Percentiles rank a stretch among this genome's conserved stretches.
Evolutionary conservation across 768 basidiomycete species (phyloP).

Genomic region (Tricholoma matsutake): DNA sequence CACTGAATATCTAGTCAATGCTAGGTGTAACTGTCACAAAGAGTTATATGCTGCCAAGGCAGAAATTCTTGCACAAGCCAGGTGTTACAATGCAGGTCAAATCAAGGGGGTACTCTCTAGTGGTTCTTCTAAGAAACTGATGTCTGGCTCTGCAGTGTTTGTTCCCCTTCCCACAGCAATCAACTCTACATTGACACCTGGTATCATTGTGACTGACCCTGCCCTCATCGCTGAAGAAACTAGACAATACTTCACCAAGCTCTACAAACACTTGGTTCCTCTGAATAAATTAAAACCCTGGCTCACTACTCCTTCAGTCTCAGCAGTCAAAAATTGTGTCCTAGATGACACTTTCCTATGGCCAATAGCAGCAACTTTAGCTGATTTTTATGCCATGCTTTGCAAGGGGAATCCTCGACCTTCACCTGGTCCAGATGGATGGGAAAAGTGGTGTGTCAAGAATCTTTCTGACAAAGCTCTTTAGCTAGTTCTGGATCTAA

Average conservation of each 20-base stretch:
- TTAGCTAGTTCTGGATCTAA: not conserved
- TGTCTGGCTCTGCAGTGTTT: not conserved
- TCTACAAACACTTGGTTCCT: constrained; percentile 9
- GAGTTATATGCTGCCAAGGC: constrained; percentile 5
- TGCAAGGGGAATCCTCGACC: no score
- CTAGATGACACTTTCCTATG: no score
- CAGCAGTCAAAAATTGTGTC: no score
- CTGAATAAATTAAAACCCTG: constrained; percentile 21
- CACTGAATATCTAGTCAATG: not conserved
- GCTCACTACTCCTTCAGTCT: constrained; percentile 15
- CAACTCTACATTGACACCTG: constrained; percentile 1
- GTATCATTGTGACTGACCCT: not conserved
- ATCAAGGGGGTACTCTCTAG: not conserved
- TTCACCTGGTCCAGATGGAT: no score
- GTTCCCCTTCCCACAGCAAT: constrained; percentile 6
- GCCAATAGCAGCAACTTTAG: no score
- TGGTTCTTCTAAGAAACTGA: not conserved
- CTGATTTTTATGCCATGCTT: no score
- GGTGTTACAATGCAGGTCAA: not conserved
- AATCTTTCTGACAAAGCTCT: no score
- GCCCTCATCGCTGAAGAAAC: no score
- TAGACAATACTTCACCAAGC: not conserved
- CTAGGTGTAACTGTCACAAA: not conserved
- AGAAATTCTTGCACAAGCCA: not conserved
- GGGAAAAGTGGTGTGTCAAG: no score